Percentiles rank a stretch among this genome's conserved stretches.
These are phyloP conservation scores for Colletotrichum trifolii DNA, from an alignment of 2,329 filamentous ascomycete species.

Conservation along the genomic window DNA sequence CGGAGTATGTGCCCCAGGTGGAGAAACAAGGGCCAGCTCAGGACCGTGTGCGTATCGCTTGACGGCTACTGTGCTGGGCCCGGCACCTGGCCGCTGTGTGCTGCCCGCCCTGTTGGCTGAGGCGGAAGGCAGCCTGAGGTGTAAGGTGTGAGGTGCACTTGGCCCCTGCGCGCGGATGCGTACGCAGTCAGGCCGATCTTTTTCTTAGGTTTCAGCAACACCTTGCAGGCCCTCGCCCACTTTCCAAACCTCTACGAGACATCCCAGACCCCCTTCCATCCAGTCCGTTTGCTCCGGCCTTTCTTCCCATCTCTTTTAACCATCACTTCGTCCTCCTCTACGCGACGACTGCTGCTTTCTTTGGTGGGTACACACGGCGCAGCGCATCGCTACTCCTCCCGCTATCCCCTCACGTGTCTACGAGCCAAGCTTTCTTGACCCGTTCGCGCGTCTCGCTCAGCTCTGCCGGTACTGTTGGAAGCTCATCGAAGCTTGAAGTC, in stretches of 20 bases:
- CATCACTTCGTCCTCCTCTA: slow-evolving; percentile 7
- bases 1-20: background rate
- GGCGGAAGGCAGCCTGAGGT: background rate
- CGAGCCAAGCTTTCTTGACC: slow-evolving; percentile 24
- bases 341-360: background rate
- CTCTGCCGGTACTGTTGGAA: slow-evolving; percentile 11
- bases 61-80: background rate
- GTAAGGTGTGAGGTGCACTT: too few relatives aligned
- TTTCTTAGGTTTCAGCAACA: slow-evolving; percentile 44
- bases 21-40: background rate
- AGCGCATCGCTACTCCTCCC: slow-evolving; percentile 27
- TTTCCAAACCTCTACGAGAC: slow-evolving; percentile 41
- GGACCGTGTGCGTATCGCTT: too few relatives aligned
- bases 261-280: slow-evolving; percentile 35
- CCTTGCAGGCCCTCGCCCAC: slow-evolving; percentile 39
- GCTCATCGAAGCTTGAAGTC: background rate
- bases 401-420: slow-evolving; percentile 33
- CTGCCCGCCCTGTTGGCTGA: slow-evolving; percentile 2
- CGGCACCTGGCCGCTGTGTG: background rate
- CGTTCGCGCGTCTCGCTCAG: slow-evolving; percentile 22
- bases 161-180: slow-evolving; percentile 13
- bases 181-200: slow-evolving; percentile 35
- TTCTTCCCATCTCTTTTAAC: slow-evolving; percentile 36
- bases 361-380: slow-evolving; percentile 30
- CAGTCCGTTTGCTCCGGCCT: slow-evolving; percentile 32